Percentiles rank a stretch among this genome's conserved stretches.
Conservation (phyloP, 2,329 filamentous ascomycete genomes). For the Aureobasidium sp. region DNA sequence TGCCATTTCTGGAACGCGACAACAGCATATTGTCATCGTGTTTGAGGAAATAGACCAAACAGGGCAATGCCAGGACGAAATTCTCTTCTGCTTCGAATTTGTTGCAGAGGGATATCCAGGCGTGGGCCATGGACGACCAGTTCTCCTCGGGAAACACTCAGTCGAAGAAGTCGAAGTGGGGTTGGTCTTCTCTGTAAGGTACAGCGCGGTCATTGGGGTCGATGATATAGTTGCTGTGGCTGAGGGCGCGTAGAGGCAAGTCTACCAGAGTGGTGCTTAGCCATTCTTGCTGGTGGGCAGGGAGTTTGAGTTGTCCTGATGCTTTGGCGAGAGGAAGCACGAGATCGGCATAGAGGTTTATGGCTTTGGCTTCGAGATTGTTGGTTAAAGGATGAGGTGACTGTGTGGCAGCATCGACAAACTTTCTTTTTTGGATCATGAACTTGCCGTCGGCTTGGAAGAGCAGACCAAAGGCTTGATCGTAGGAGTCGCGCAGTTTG, state of each 20-base stretch:
- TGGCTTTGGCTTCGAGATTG: not conserved
- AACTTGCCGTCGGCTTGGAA: constrained; percentile 16
- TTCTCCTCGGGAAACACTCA: constrained; percentile 15
- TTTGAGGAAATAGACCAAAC: constrained; percentile 16
- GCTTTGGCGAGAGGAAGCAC: not conserved
- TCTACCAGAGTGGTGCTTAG: not conserved
- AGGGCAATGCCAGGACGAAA: constrained; percentile 14
- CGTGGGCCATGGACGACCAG: constrained; percentile 13
- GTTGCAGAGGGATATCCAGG: not conserved
- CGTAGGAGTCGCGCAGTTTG: not conserved
- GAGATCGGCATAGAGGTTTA: not conserved
- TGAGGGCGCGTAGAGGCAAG: not conserved
- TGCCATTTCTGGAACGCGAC: not conserved
- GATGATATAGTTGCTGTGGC: not conserved
- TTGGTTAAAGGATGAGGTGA: constrained; percentile 1
- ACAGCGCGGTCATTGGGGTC: constrained; percentile 15
- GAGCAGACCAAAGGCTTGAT: constrained; percentile 16
- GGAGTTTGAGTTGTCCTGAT: not conserved
- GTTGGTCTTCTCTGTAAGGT: constrained; percentile 9
- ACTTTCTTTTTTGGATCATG: constrained; percentile 13
- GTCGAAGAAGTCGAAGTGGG: constrained; percentile 16
- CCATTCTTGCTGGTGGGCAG: not conserved
- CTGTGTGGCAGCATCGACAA: not conserved
- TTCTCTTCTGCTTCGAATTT: constrained; percentile 6
- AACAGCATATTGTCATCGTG: constrained; percentile 7